A percentile compares a stretch with the other conserved stretches of the same genome.
phyloP scores from a whole-genome alignment of 2,329 filamentous ascomycete genomes.

The Xylariales sp. region DNA sequence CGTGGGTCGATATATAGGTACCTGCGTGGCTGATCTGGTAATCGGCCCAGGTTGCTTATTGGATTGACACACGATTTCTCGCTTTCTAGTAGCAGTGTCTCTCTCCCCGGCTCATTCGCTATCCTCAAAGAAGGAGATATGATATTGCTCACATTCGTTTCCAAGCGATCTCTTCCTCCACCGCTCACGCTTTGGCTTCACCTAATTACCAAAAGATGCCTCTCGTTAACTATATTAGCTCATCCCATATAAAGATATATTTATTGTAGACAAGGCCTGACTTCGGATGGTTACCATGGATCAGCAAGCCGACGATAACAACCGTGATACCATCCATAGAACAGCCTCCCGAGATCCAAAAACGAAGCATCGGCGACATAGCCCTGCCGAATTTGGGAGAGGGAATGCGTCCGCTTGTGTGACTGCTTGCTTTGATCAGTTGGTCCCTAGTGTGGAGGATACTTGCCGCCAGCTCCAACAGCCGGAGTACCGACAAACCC shows the following conservation, averaged over 20 bases:
- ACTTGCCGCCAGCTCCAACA: slow-evolving; percentile 44
- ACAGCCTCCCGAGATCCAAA: slow-evolving; percentile 17
- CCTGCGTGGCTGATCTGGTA: slow-evolving; percentile 43
- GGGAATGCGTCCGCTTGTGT: slow-evolving; percentile 42
- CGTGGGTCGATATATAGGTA: slow-evolving; percentile 40
- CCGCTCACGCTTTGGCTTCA: slow-evolving; percentile 28
- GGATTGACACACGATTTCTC: slow-evolving; percentile 36
- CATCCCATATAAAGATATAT: slow-evolving; percentile 38
- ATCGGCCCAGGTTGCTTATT: slow-evolving; percentile 36
- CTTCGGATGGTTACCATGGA: slow-evolving; percentile 36
- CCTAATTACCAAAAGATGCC: slow-evolving; percentile 42
- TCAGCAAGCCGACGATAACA: slow-evolving; percentile 13
- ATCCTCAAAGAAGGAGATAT: slow-evolving; percentile 36
- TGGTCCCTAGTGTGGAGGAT: slow-evolving; percentile 40
- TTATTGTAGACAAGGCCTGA: slow-evolving; percentile 36
- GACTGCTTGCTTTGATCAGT: slow-evolving; percentile 41
- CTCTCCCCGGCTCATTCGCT: slow-evolving; percentile 30
- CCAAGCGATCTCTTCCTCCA: slow-evolving; percentile 21
- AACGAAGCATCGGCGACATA: slow-evolving; percentile 13
- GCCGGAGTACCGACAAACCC: slow-evolving; percentile 40
- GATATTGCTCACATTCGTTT: slow-evolving; percentile 44
- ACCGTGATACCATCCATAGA: slow-evolving; percentile 7
- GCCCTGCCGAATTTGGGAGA: slow-evolving; percentile 36
- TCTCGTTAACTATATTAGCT: slow-evolving; percentile 39
- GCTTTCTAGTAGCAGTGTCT: slow-evolving; percentile 33